Base-by-base conservation (phyloP, 192 early-diverging fungal genomes). In the Jimgerdemannia flammicorona region DNA sequence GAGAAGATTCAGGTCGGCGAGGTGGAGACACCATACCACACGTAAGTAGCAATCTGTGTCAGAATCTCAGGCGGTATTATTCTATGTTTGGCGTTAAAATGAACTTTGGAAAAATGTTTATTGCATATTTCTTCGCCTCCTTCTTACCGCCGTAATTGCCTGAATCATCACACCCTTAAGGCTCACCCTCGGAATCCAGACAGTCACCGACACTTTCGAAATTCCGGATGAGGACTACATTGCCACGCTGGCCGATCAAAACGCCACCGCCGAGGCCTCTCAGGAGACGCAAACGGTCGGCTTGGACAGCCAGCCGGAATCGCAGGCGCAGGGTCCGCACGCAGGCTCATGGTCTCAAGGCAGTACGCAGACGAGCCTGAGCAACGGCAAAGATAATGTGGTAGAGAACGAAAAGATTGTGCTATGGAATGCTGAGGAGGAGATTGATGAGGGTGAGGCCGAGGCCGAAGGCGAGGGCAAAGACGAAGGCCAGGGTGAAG, bases 1-100 rank as follows among this genome's bases (percentile, higher is more conserved):
- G 85, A 85, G 49, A 77, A 75, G 70, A 67, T 80, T 14, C 67
- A 72, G 14, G 75, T 87, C 40, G 86, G 86, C 11, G 70, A 83
- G 19, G 74, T 87, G 44, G 75, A 80, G n/a, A 85, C 86, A 7
- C 75, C 81, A 40, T 72, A 79, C 72, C 86, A 87, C 54, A 66
- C 54, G 75, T 77, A 67, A 41, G 54, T 6, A 18, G 67, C 6
- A 68, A 6, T 0, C 19, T 68, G 65, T 40, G 29, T 29, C 29
- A 29, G 29, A 29, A 29, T 29, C 29, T 29, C 29, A 29, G 29
- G 29, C 29, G 29, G 29, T 29, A 29, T 29, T 29, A 29, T 29
- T 29, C 29, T 29, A 29, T 29, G 29, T 29, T 29, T 29, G 29
- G 29, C 29, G 29, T 29, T 29, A 29, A 29, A 29, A 29, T 29